Evolutionary conservation across 2,329 filamentous ascomycete genomes (phyloP).

Genomic region (Fusarium caatingaense): DNA sequence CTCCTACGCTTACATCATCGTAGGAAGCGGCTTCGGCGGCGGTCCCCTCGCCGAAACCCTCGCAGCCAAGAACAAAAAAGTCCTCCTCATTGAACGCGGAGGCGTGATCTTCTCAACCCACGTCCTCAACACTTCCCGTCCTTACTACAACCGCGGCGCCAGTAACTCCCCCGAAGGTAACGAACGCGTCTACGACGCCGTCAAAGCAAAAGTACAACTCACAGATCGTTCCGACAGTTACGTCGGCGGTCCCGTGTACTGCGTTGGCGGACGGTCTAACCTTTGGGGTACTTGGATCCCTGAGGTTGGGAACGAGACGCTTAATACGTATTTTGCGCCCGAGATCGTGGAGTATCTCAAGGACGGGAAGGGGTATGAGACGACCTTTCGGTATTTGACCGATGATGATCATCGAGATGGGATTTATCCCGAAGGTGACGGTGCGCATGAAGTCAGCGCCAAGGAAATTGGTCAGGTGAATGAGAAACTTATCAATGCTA

Average conservation of each 20-base stretch:
- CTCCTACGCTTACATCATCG: conserved; percentile 36
- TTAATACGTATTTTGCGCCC: neutral
- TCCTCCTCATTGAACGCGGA: conserved; percentile 32
- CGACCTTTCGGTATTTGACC: conserved; percentile 12
- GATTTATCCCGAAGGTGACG: conserved; percentile 15
- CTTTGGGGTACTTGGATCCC: conserved; percentile 38
- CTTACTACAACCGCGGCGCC: conserved; percentile 32
- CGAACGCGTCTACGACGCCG: conserved; percentile 32
- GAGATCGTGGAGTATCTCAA: conserved; percentile 8
- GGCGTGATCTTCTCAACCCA: conserved; percentile 36
- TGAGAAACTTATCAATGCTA: conserved; percentile 6
- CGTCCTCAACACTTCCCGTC: conserved; percentile 33
- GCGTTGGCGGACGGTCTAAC: conserved; percentile 26
- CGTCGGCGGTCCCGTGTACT: conserved; percentile 33
- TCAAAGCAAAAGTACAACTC: conserved; percentile 32
- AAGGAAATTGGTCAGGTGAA: conserved; percentile 8
- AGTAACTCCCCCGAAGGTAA: conserved; percentile 37
- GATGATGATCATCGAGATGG: conserved; percentile 14
- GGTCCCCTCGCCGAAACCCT: conserved; percentile 31
- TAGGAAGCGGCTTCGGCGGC: conserved; percentile 33
- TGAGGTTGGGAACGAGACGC: conserved; percentile 15
- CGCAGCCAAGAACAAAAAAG: conserved; percentile 20
- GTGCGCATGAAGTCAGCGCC: conserved; percentile 11
- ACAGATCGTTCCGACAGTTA: conserved; percentile 34
- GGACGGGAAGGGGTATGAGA: neutral